A percentile compares a stretch with the other conserved stretches of the same genome.
Conservation (phyloP, 257 asterid species). For the Osmanthus fragrans region DNA sequence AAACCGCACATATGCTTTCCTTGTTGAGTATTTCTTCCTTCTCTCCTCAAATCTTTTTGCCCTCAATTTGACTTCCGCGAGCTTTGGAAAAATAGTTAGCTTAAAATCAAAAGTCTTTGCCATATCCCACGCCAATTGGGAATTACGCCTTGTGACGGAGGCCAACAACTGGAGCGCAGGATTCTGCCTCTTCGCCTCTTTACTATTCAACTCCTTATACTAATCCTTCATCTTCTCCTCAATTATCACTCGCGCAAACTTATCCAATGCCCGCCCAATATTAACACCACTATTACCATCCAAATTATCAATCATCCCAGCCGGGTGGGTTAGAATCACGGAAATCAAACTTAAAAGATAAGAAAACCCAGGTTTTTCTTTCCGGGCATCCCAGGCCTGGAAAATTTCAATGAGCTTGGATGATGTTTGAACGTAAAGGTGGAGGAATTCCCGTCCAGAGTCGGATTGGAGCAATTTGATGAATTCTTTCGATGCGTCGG, state of each 20-base stretch:
- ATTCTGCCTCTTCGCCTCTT: conserved; percentile 69
- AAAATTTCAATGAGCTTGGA: conserved; percentile 59
- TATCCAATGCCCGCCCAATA: conserved; percentile 47
- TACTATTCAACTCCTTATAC: conserved; percentile 65
- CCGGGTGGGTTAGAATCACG: conserved; percentile 47
- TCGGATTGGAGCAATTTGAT: conserved; percentile 63
- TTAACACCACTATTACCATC: conserved; percentile 17
- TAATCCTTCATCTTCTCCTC: conserved; percentile 70
- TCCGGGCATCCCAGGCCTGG: conserved; percentile 77
- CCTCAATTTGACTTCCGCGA: conserved; percentile 65
- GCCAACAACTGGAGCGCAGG: conserved; percentile 61
- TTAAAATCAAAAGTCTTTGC: conserved; percentile 73
- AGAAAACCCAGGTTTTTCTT: conserved; percentile 56
- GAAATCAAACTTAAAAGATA: conserved; percentile 54
- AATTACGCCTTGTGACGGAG: conserved; percentile 60
- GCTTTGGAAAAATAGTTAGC: conserved; percentile 47
- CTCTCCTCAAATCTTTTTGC: conserved; percentile 43
- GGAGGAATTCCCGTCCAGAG: conserved; percentile 47
- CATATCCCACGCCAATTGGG: conserved; percentile 75
- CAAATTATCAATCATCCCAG: conserved; percentile 28
- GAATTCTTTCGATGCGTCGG: conserved; percentile 72
- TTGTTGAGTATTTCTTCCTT: conserved; percentile 55
- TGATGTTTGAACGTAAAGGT: conserved; percentile 45
- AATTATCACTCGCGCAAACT: conserved; percentile 52
- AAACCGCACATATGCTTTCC: conserved; percentile 71